These are phyloP conservation scores for Boletus coccyginus DNA, from an alignment of 768 basidiomycete genomes.

Conservation along the genomic window DNA sequence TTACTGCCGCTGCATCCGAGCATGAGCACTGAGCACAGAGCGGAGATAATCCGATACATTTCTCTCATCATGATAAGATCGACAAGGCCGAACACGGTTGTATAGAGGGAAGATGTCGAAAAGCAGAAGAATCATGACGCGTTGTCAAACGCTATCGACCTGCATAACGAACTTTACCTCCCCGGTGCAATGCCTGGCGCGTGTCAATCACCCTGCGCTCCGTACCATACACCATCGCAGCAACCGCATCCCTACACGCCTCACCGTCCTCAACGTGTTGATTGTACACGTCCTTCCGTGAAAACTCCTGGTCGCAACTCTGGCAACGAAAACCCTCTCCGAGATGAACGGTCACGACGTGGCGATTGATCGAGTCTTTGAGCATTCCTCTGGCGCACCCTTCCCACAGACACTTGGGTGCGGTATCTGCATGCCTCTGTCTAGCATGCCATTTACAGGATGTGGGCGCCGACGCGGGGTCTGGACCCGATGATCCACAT, in stretches of 20 bases:
- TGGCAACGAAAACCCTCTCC: conserved; percentile 5
- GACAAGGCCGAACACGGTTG: too few relatives aligned
- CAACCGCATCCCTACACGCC: neutral
- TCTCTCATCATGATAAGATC: too few relatives aligned
- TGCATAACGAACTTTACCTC: neutral
- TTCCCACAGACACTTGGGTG: conserved; percentile 1
- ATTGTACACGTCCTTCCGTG: conserved; percentile 8
- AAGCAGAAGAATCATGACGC: neutral
- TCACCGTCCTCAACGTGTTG: neutral
- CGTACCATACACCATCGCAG: neutral
- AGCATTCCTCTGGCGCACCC: conserved; percentile 1
- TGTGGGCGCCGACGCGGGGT: neutral
- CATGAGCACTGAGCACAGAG: too few relatives aligned
- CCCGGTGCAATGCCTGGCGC: neutral
- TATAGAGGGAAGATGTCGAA: neutral
- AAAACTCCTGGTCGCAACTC: neutral
- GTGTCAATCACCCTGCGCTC: neutral
- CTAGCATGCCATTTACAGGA: conserved; percentile 8
- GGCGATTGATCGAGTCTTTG: conserved; percentile 6
- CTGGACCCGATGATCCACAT: conserved; percentile 12
- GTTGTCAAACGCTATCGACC: neutral
- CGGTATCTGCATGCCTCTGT: neutral
- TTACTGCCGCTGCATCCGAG: too few relatives aligned
- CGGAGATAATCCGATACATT: too few relatives aligned
- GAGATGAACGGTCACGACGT: conserved; percentile 6